A percentile compares a stretch with the other conserved stretches of the same genome.
Conservation (phyloP, 2,329 filamentous ascomycete genomes). For the Drechslerella coelobrocha region DNA sequence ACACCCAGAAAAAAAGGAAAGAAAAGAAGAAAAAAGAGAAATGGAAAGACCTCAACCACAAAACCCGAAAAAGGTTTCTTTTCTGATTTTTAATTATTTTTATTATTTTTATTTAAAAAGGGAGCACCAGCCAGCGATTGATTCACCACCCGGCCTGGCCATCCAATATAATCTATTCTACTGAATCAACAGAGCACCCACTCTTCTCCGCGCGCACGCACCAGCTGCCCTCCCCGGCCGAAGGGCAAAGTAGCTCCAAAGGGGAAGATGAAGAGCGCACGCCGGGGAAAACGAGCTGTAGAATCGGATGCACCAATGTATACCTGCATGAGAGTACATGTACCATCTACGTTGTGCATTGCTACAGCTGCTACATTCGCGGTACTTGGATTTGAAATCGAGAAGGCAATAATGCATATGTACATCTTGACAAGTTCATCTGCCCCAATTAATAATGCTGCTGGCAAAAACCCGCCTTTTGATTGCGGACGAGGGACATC, state of each 20-base stretch:
- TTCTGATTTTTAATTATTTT: background rate
- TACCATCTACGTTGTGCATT: constrained; percentile 2
- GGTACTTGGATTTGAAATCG: background rate
- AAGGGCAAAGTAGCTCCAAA: no score
- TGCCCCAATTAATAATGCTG: no score
- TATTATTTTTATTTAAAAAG: background rate
- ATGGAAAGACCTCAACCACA: background rate
- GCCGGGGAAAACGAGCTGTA: no score
- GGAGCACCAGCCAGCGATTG: background rate
- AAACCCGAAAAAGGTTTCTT: background rate
- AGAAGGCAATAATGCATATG: no score
- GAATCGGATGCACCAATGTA: no score
- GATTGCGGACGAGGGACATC: background rate
- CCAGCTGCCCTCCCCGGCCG: constrained; percentile 8
- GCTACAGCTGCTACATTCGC: background rate
- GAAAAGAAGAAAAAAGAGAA: constrained; percentile 1
- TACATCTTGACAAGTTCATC: no score
- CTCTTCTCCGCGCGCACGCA: constrained; percentile 14
- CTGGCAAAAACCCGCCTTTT: constrained; percentile 1
- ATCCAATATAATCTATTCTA: background rate
- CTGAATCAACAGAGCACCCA: constrained; percentile 12
- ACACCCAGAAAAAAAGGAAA: background rate
- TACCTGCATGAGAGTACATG: background rate
- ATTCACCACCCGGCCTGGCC: no score
- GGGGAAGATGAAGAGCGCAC: no score